phyloP scores from a whole-genome alignment of 148 eudicot genomes.

The Selenicereus undatus region DNA sequence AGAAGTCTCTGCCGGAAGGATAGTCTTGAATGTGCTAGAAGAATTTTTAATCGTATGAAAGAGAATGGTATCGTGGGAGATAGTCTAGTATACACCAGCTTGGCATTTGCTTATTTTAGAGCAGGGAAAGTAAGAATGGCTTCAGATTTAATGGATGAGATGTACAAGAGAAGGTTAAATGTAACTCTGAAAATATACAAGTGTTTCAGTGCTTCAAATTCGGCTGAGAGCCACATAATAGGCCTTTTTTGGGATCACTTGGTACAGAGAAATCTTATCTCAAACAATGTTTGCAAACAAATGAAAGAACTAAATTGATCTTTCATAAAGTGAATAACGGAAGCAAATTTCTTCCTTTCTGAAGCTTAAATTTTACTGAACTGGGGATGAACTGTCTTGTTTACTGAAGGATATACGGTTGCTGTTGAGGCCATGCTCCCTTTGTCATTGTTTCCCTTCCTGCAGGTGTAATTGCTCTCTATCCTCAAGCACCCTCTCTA shows the following conservation, averaged over 20 bases:
- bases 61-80: constrained; percentile 73
- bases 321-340: neutral
- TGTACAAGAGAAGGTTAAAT: constrained; percentile 67
- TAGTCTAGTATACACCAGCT: constrained; percentile 54
- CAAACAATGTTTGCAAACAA: constrained; percentile 37
- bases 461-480: no score
- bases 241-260: constrained; percentile 62
- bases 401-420: neutral
- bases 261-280: constrained; percentile 60
- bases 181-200: constrained; percentile 58
- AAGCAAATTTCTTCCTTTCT: neutral
- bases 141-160: constrained; percentile 63
- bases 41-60: constrained; percentile 51
- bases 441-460: no score
- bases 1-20: constrained; percentile 72
- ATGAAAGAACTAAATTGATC: constrained; percentile 35
- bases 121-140: constrained; percentile 41
- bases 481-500: no score
- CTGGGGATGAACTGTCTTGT: neutral
- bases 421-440: no score
- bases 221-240: constrained; percentile 37
- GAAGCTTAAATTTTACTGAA: neutral
- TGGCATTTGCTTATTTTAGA: constrained; percentile 67
- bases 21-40: constrained; percentile 57
- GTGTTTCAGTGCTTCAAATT: constrained; percentile 58